Conservation (phyloP, 2,329 filamentous ascomycete species). For the Metarhizium guizhouense region DNA sequence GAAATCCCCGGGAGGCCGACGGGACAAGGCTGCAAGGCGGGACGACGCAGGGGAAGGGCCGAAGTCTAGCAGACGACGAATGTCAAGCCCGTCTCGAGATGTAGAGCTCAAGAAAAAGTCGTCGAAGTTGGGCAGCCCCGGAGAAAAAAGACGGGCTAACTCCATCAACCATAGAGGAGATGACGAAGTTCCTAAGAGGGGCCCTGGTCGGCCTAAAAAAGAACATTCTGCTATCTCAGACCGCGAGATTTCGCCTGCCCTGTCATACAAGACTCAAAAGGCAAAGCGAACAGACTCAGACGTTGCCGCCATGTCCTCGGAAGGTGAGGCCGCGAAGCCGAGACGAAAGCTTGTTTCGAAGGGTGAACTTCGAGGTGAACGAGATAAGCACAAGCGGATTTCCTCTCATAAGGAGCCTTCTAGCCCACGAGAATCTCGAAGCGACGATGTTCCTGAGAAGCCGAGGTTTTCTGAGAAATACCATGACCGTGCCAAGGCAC, state of each 20-base stretch:
- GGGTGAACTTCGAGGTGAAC: constrained; percentile 50
- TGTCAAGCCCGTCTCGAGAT: constrained; percentile 40
- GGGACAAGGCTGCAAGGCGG: constrained; percentile 31
- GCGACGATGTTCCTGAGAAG: constrained; percentile 42
- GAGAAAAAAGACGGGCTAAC: constrained; percentile 38
- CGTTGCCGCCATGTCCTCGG: constrained; percentile 40
- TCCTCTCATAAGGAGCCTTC: constrained; percentile 39
- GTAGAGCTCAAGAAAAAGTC: constrained; percentile 35
- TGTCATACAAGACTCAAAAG: constrained; percentile 39
- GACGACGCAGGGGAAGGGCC: constrained; percentile 36
- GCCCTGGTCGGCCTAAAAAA: constrained; percentile 44
- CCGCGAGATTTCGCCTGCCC: constrained; percentile 41
- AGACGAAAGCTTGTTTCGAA: constrained; percentile 56
- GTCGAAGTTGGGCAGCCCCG: constrained; percentile 32
- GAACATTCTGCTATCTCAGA: constrained; percentile 44
- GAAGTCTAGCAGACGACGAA: constrained; percentile 34
- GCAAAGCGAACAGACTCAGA: constrained; percentile 47
- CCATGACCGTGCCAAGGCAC: constrained; percentile 49
- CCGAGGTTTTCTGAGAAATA: constrained; percentile 42
- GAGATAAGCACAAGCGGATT: constrained; percentile 45
- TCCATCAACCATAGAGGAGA: constrained; percentile 35
- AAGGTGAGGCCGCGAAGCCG: constrained; percentile 49
- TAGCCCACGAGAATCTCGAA: constrained; percentile 40
- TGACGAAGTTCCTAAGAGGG: constrained; percentile 40
- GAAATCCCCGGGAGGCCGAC: constrained; percentile 37